These are phyloP conservation scores for Apiotrichum brassicae DNA, from an alignment of 1,284 basidiomycete species.

Conservation along the genomic window DNA sequence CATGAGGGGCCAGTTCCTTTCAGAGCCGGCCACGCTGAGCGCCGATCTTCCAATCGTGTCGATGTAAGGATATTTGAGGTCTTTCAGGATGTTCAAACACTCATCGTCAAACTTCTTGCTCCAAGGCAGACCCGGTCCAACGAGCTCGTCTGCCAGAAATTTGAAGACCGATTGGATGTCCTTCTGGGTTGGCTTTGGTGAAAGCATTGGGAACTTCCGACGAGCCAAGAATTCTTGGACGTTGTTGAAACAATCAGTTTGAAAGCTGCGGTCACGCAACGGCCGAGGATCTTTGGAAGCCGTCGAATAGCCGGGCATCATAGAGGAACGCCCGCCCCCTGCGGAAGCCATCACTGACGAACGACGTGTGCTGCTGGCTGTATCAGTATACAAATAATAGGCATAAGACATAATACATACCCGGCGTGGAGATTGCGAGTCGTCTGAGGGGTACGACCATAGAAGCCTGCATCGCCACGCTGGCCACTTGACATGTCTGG, in stretches of 20 bases:
- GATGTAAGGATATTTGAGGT: conserved; percentile 67
- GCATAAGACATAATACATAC: no score
- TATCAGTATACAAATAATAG: no score
- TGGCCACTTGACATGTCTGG: conserved; percentile 26
- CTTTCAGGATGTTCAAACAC: conserved; percentile 61
- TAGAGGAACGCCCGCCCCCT: conserved; percentile 49
- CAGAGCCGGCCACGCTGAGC: conserved; percentile 73
- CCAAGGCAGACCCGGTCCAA: conserved; percentile 60
- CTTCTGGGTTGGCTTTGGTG: conserved; percentile 63
- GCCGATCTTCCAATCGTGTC: conserved; percentile 69
- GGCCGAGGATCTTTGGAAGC: conserved; percentile 65
- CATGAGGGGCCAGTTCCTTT: conserved; percentile 74
- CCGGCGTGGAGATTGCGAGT: conserved; percentile 30
- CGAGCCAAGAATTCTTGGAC: conserved; percentile 61
- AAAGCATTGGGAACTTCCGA: conserved; percentile 58
- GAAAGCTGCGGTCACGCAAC: conserved; percentile 63
- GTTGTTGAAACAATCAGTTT: conserved; percentile 66
- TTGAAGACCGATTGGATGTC: conserved; percentile 76
- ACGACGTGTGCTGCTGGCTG: conserved; percentile 52
- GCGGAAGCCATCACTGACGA: conserved; percentile 54
- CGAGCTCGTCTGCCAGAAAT: conserved; percentile 57
- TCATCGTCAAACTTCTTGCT: conserved; percentile 69
- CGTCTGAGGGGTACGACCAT: conserved; percentile 66
- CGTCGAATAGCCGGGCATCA: conserved; percentile 44
- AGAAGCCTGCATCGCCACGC: conserved; percentile 53